These are phyloP conservation scores for Plantago coronopus DNA, from an alignment of 305 asterid genomes.

Conservation along the genomic window DNA sequence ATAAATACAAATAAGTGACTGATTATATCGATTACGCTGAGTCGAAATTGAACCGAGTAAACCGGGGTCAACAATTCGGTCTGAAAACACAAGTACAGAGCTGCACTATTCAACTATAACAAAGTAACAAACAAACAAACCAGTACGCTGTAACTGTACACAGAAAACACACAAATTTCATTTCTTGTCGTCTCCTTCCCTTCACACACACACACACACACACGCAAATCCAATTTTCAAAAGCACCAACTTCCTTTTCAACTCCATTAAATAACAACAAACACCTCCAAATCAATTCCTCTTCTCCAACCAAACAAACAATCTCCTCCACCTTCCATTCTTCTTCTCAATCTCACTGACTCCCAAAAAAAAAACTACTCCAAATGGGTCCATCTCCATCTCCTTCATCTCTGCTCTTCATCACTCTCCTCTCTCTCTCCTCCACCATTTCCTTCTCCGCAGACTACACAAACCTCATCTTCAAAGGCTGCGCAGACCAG, in stretches of 20 bases:
- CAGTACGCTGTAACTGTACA: too few relatives aligned
- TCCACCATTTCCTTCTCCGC: conserved; percentile 25
- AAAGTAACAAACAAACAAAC: too few relatives aligned
- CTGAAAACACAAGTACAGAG: too few relatives aligned
- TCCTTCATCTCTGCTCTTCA: conserved; percentile 25
- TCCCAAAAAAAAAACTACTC: conserved; percentile 19
- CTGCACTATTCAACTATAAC: too few relatives aligned
- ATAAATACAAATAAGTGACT: too few relatives aligned
- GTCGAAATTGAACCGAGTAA: too few relatives aligned
- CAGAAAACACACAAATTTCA: too few relatives aligned
- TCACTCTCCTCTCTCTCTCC: conserved; percentile 19
- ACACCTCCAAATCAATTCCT: conserved; percentile 44
- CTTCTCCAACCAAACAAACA: not conserved
- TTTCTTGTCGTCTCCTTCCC: too few relatives aligned
- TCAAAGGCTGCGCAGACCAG: conserved; percentile 68
- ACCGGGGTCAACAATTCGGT: too few relatives aligned
- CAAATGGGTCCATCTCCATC: conserved; percentile 41
- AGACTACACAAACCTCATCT: conserved; percentile 38
- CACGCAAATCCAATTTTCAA: conserved; percentile 20
- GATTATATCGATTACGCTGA: too few relatives aligned
- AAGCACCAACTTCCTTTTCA: conserved; percentile 65
- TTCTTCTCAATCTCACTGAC: not conserved
- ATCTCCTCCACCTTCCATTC: not conserved
- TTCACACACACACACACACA: too few relatives aligned
- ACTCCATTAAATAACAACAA: conserved; percentile 27